phyloP scores from a whole-genome alignment of 164 flowering plant genomes.

The Sextonia rubra region DNA sequence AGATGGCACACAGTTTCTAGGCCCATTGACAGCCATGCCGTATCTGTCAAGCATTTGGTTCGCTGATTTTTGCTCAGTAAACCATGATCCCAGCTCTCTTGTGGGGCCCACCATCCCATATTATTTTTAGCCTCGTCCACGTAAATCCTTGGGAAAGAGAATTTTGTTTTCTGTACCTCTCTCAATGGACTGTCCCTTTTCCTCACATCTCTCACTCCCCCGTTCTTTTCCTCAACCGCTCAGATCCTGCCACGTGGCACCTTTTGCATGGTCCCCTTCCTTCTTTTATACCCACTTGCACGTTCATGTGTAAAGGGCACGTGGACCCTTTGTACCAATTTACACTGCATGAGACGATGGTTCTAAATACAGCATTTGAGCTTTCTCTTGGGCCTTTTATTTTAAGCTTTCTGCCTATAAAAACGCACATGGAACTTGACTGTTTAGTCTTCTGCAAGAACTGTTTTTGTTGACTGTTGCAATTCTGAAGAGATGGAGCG shows the following conservation, averaged over 20 bases:
- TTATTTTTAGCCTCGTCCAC: not conserved
- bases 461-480: not conserved
- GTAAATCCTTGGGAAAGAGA: conserved; percentile 5
- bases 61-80: not conserved
- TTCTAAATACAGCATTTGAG: not conserved
- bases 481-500: conserved; percentile 42
- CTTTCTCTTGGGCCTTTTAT: not conserved
- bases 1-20: not conserved
- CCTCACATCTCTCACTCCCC: not conserved
- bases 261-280: not conserved
- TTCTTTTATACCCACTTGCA: not conserved
- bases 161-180: not conserved
- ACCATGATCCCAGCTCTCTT: not conserved
- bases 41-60: not conserved
- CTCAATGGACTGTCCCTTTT: no score
- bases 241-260: not conserved
- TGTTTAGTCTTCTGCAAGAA: not conserved
- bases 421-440: not conserved
- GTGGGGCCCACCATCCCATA: not conserved
- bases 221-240: not conserved
- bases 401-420: no score
- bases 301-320: not conserved
- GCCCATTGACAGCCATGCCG: not conserved
- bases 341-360: not conserved
- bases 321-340: not conserved